Percentiles rank a stretch among this genome's conserved stretches.
Evolutionary conservation across 139 green algal genomes (phyloP).

Genomic region (Chlamydomonas incerta): DNA sequence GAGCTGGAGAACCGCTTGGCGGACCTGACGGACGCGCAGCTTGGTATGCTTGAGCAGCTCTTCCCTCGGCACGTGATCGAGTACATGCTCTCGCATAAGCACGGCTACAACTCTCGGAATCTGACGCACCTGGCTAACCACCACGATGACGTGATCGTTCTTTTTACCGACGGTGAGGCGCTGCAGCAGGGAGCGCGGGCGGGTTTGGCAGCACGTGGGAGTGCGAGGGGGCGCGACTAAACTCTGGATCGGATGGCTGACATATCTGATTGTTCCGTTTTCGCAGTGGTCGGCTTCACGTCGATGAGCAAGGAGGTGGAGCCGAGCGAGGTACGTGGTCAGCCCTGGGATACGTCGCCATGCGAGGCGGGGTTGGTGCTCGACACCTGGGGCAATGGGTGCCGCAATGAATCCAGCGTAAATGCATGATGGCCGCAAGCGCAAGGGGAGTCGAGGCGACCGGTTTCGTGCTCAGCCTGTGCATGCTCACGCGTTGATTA

Average conservation of each 20-base stretch:
- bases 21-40: slow-evolving; percentile 64
- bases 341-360: too few species aligned
- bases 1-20: slow-evolving; percentile 65
- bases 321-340: slow-evolving; percentile 36
- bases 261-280: too few species aligned
- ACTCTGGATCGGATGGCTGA: too few species aligned
- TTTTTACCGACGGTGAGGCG: slow-evolving; percentile 55
- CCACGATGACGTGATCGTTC: slow-evolving; percentile 61
- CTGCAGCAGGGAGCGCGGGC: slow-evolving; percentile 16
- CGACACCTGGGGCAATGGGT: too few species aligned
- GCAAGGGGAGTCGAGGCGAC: too few species aligned
- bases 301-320: slow-evolving; percentile 65
- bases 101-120: slow-evolving; percentile 45
- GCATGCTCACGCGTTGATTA: too few species aligned
- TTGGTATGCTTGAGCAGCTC: slow-evolving; percentile 64
- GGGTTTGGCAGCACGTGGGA: too few species aligned
- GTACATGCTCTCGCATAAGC: slow-evolving; percentile 61
- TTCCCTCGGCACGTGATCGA: slow-evolving; percentile 67
- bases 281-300: slow-evolving; percentile 58
- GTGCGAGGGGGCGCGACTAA: too few species aligned
- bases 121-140: slow-evolving; percentile 58
- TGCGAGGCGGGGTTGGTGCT: too few species aligned
- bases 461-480: too few species aligned
- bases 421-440: too few species aligned
- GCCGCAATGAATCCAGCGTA: too few species aligned